These are phyloP conservation scores for Mrakia hoshinonis DNA, from an alignment of 768 basidiomycete species.

Conservation along the genomic window DNA sequence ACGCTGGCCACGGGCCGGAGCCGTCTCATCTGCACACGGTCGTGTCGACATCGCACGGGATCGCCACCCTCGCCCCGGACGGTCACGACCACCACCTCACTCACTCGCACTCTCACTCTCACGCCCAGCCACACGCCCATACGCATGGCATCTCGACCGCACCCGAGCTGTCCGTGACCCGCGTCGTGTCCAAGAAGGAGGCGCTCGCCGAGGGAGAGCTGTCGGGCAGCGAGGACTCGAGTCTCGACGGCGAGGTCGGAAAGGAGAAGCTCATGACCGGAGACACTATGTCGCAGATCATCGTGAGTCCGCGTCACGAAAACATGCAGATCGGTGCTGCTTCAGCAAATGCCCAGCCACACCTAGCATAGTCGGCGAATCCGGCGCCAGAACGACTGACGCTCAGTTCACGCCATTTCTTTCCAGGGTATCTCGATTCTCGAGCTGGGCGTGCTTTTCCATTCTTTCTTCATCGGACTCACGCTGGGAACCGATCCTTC, in stretches of 20 bases:
- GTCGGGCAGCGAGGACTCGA: background rate
- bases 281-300: conserved; percentile 10
- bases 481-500: conserved; percentile 53
- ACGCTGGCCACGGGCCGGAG: conserved; percentile 23
- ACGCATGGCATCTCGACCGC: no score
- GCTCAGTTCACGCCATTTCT: background rate
- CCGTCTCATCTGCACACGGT: background rate
- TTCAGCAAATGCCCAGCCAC: no score
- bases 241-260: background rate
- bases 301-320: background rate
- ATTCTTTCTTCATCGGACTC: conserved; percentile 63
- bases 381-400: no score
- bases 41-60: background rate
- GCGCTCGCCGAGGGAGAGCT: background rate
- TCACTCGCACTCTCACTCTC: background rate
- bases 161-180: no score
- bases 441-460: conserved; percentile 60
- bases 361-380: no score
- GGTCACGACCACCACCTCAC: conserved; percentile 3
- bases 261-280: background rate
- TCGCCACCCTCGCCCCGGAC: background rate
- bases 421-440: conserved; percentile 85
- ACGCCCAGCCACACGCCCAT: no score
- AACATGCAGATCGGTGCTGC: no score
- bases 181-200: background rate